Evolutionary conservation across 257 asterid species (phyloP), one percentile per base, ranked within the genome.

Genomic region (Jaltomata sinuosa): DNA sequence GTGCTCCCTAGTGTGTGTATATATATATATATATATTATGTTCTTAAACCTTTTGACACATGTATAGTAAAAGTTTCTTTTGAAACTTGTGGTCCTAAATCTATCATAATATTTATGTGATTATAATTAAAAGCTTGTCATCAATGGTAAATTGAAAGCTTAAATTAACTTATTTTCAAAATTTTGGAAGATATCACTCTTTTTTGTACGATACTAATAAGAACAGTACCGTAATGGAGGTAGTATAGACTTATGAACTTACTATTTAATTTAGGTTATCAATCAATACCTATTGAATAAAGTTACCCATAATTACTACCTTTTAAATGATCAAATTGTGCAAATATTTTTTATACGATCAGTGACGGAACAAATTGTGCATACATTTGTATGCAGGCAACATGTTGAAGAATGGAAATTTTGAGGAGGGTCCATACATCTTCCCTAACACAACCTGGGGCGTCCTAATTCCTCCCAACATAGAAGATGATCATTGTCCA

Each of bases 391-490:
- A 34, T 64, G 49, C 74, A 84, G 87, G n/a, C 81, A 85, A 59
- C 54, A 59, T 80, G 84, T 40, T 87, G 80, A 81, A 84, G 52
- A 87, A 87, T 25, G 89, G 89, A 4, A 82, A 87, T 32, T 87
- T 87, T 64, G 87, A 87, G 53, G 86, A 82, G 53, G 87, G 89
- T 53, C 89, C 89, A 57, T 84, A 84, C 53, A 69, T 87, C 2
- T 77, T 87, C 72, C 89, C 87, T n/a, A 87, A 82, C 77, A 82
- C 87, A 78, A 50, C 62, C 2, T 82, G 88, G 84, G 88, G 88
- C 0, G 59, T 85, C 64, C 40, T 87, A 47, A 61, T 85, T 40
- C 89, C 86, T 19, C 64, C 89, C 19, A 85, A 82, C 86, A 64
- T 85, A 6, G 84, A 87, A 49, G 86, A 87, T 59, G 86, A 77